Evolutionary conservation across 345 rosid genomes (phyloP), one percentile per base, ranked within the genome.

Genomic region (Murraya paniculata): DNA sequence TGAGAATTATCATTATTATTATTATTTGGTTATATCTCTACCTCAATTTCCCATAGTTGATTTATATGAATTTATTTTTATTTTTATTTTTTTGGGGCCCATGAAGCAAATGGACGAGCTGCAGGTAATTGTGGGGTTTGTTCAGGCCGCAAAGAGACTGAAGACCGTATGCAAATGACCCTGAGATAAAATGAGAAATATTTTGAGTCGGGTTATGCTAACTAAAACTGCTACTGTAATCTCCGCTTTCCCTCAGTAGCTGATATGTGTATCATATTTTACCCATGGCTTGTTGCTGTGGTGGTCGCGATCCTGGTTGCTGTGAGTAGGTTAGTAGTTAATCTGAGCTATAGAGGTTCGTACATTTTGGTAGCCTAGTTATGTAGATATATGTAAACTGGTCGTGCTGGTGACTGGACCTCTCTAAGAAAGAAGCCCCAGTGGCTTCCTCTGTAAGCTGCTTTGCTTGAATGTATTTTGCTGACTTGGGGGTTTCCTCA

Each of bases 51-150:
- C 31, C 30, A 2, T 28, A 35, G 14, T 60, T 0, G 45, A 39
- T 2, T 36, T 25, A 50, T 6, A 64, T 75, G 13, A 2, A 22
- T 59, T 60, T 14, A 38, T n/a, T 68, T 10, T 33, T 2, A 18
- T 61, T 30, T 30, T 8, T 0, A 2, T 10, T 33, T 35, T 77
- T 31, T 77, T 30, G 45, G 68, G 70, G 65, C 18, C 50, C 50
- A 45, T 79, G 88, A 70, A 96, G 98, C 88, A 92, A 87, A 86
- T 96, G 97, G 99, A 96, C 62, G 98, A 94, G 97, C 84, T 92
- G 89, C 99, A 93, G 85, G 99, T 95, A 38, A 89, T 95, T 11
- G 86, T 91, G 79, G 99, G 99, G 78, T 96, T 94, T 55, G 99
- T 94, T 81, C 93, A 94, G 69, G 97, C 97, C 1, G 98, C 97